Evolutionary conservation across 140 eudicot species (phyloP), one percentile per base, ranked within the genome.

Genomic region (Senecio squalidus): DNA sequence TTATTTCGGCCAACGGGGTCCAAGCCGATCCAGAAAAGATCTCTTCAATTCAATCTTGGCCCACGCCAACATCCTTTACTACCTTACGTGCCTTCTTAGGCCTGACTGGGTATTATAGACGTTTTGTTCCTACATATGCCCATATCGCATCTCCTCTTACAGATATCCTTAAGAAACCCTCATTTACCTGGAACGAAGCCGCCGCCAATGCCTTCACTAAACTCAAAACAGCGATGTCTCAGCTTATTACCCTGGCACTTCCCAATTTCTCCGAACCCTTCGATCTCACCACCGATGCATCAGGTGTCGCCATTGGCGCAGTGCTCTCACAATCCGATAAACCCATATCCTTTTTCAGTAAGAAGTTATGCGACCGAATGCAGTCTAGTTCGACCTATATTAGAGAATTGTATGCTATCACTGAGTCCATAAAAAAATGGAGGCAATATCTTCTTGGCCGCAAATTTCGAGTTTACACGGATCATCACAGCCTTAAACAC

Each of bases 1-100:
- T 7, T 1, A 55, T n/a, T n/a, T n/a, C n/a, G n/a, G n/a, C n/a
- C 27, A 9, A 25, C 59, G 5, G 3, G 20, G 40, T 53, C 5
- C 45, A 39, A 39, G 45, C 45, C n/a, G 45, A 39, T n/a, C 45
- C 45, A 39, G 45, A 39, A 6, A 39, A 17, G 10, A 3, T 39
- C 2, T 3, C 7, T 5, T 11, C 45, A 7, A 39, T 39, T n/a
- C 45, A 39, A 11, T 2, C 11, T 11, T 39, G 45, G 45, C 45
- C 45, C 11, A 9, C 45, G 2, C 45, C 45, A 9, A 39, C 45
- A 7, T 6, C 45, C 13, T 39, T 39, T 11, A 39, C 45, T 5
- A 13, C 45, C 45, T n/a, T 39, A 5, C 13, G 45, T 5, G 45
- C 74, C 78, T 31, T 62, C 84, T 39, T 39, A 39, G 45, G 38